Conservation (phyloP, 768 basidiomycete species). For the Coprinopsis marcescibilis region DNA sequence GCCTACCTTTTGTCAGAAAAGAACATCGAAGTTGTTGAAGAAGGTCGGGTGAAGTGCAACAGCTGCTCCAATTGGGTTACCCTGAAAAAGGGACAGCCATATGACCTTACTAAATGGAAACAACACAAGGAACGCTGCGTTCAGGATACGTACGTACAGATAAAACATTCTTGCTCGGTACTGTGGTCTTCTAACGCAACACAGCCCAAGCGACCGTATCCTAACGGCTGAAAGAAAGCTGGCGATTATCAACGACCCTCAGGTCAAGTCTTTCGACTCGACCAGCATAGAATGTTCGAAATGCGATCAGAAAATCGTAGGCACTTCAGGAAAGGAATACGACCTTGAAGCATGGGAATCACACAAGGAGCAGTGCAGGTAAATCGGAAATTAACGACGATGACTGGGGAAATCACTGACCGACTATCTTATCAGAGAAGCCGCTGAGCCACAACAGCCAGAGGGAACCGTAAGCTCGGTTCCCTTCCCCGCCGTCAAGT, state of each 20-base stretch:
- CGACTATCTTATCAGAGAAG: too few relatives aligned
- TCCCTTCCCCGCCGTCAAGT: slow-evolving; percentile 7
- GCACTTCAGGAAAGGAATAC: slow-evolving; percentile 51
- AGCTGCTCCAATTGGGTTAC: slow-evolving; percentile 61
- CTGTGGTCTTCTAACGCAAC: neutral
- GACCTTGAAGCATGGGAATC: slow-evolving; percentile 55
- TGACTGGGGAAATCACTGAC: neutral
- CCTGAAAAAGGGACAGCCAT: slow-evolving; percentile 36
- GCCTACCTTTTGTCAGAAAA: slow-evolving; percentile 46
- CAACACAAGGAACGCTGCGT: slow-evolving; percentile 44
- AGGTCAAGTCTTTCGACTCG: slow-evolving; percentile 44
- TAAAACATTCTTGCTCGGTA: slow-evolving; percentile 10
- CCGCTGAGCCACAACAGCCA: too few relatives aligned
- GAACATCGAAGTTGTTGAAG: slow-evolving; percentile 42
- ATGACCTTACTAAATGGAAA: slow-evolving; percentile 48
- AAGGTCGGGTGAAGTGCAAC: slow-evolving; percentile 50
- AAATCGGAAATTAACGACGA: slow-evolving; percentile 11
- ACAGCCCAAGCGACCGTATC: slow-evolving; percentile 53
- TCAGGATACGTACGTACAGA: slow-evolving; percentile 32
- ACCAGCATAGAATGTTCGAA: slow-evolving; percentile 43
- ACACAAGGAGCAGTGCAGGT: slow-evolving; percentile 50
- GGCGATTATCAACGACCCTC: slow-evolving; percentile 56
- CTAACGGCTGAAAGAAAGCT: slow-evolving; percentile 60
- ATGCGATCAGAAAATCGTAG: slow-evolving; percentile 40
- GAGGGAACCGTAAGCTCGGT: neutral